Percentiles rank a stretch among this genome's conserved stretches.
These are phyloP conservation scores for Arxiozyma slooffiae DNA, from an alignment of 1,139 yeast species.

Conservation along the genomic window DNA sequence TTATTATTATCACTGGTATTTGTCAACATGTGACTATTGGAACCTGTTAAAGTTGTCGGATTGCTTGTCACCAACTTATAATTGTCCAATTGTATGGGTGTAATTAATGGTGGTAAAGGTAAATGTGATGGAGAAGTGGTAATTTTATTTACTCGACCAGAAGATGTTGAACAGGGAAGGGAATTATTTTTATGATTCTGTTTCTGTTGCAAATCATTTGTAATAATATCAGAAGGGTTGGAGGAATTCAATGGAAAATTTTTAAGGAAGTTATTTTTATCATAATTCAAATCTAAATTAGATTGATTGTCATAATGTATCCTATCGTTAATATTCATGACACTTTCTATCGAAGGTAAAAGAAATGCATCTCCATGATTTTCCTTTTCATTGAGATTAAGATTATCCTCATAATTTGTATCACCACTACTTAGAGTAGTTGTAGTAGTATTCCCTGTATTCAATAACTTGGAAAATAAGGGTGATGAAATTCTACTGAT, in stretches of 20 bases:
- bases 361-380: conserved; percentile 23
- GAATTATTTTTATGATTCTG: neutral
- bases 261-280: neutral
- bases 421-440: conserved; percentile 2
- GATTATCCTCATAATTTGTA: neutral
- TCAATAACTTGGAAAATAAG: conserved; percentile 23
- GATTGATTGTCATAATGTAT: neutral
- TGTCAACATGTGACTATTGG: neutral
- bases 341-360: conserved; percentile 1
- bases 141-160: neutral
- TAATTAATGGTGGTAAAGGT: conserved; percentile 2
- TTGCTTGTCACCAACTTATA: neutral
- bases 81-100: neutral
- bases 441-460: neutral
- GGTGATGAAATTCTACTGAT: conserved; percentile 28
- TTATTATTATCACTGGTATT: neutral
- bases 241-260: neutral
- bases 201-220: neutral
- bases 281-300: neutral
- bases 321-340: neutral
- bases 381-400: neutral
- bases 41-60: neutral
- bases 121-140: neutral
- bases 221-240: neutral
- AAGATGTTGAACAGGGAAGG: neutral